Percentiles rank a stretch among this genome's conserved stretches.
These are phyloP conservation scores for Pleurotus giganteus DNA, from an alignment of 768 basidiomycete genomes.

Conservation along the genomic window DNA sequence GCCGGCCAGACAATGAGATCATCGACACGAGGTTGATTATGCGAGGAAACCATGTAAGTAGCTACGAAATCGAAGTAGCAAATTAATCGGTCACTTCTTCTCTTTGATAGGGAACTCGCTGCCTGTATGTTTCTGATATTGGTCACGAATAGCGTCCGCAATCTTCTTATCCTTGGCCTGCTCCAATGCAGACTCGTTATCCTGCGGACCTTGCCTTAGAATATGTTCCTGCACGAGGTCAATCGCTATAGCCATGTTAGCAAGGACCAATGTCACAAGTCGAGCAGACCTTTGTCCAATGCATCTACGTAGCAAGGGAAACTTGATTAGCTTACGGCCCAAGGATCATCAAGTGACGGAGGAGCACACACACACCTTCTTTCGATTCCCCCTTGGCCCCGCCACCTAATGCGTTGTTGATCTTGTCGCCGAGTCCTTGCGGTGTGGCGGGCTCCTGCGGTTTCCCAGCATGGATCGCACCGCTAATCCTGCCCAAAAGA, in stretches of 20 bases:
- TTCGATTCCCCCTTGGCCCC: slow-evolving; percentile 17
- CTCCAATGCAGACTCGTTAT: slow-evolving; percentile 32
- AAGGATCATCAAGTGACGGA: background rate
- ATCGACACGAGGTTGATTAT: no score
- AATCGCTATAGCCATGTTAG: slow-evolving; percentile 16
- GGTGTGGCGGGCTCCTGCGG: slow-evolving; percentile 14
- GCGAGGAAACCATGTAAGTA: background rate
- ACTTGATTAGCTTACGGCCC: background rate
- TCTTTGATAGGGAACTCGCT: slow-evolving; percentile 18
- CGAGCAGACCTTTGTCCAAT: background rate
- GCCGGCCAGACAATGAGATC: no score
- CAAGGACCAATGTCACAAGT: background rate
- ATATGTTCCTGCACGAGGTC: slow-evolving; percentile 24
- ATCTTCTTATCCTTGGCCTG: slow-evolving; percentile 34
- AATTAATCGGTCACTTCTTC: background rate
- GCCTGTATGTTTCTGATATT: slow-evolving; percentile 23
- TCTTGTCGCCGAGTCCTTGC: slow-evolving; percentile 17
- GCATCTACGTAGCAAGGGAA: background rate
- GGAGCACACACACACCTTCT: slow-evolving; percentile 14
- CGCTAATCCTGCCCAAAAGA: slow-evolving; percentile 14
- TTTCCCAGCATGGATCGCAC: slow-evolving; percentile 8
- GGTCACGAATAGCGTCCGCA: slow-evolving; percentile 25
- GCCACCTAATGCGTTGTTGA: slow-evolving; percentile 19
- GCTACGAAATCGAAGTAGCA: background rate
- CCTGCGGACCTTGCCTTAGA: slow-evolving; percentile 28